Base-by-base conservation (phyloP, 805 yeast genomes). In the Candida verbasci region DNA sequence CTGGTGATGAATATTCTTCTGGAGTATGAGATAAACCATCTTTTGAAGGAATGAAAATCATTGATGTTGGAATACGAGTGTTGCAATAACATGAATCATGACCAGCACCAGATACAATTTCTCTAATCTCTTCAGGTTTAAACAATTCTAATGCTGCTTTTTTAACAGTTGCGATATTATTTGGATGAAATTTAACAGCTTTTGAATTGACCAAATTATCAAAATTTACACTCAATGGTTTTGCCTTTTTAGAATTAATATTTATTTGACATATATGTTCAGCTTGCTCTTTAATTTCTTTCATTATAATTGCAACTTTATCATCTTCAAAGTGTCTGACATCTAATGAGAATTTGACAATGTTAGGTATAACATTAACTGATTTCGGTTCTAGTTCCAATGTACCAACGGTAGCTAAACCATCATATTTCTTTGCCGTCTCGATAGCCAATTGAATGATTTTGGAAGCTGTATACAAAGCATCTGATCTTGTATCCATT, bases 1-100 rank as follows among this genome's bases (percentile, higher is more conserved):
- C 79, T 3, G 85, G 86, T 0, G 76, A 67, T 15, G 80, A 68
- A 50, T 77, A 81, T 47, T 82, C 88, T 37, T 68, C 73, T 8
- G 80, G 82, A 53, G 78, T 79, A 53, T 82, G 88, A 17, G 80
- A 71, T 25, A 81, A 63, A 17, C 87, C 87, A 48, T 76, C 80
- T 44, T 61, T 72, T 21, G 82, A 72, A 6, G 89, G 88, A 47
- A 80, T 76, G 52, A 82, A 82, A 23, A 82, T 74, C 87, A 82
- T 82, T 2, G 86, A 74, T 0, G 88, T 80, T 27, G 89, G 88
- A 27, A 75, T 71, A 31, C 68, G 63, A 5, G 60, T 47, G 7
- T 75, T 66, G 2, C 82, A 76, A 16, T 73, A 68, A 46, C 86
- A 78, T 6, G 85, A 77, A 50, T 82, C 89, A 46, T 82, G 89